Evolutionary conservation across 31 red algal species (phyloP), one percentile per base, ranked within the genome.

Genomic region (Bonnemaisonia californica): DNA sequence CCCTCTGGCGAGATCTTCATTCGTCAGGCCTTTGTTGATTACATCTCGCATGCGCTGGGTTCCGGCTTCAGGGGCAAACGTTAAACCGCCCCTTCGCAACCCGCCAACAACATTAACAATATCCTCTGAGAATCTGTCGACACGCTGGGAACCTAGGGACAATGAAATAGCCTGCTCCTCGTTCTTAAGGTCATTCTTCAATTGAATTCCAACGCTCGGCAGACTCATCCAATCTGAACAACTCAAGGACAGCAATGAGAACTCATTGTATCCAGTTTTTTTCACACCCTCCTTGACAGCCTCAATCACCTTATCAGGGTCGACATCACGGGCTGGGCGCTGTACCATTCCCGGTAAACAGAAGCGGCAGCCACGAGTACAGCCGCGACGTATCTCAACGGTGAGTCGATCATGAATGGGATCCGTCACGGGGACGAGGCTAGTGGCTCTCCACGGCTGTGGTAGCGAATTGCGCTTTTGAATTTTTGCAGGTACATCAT

Each of bases 341-440:
- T 88, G 81, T n/a, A 95, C 79, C 75, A 83, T 90, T 33, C 92
- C 92, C 47, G 92, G 86, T 62, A 86, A 62, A 66, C 85, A 95
- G 63, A 95, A 95, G 26, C 92, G 81, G 78, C 92, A 95, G 54
- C 92, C 92, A 16, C 92, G 71, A 45, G 86, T 90, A 51, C 92
- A 95, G 8, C 92, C 92, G n/a, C 92, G 79, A 1, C 86, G 86
- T 39, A 95, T 64, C 59, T 95, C 92, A 1, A 95, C 86, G 35
- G 76, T 87, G 12, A 89, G 69, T 4, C 86, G 86, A 73, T 89
- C 85, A 61, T 94, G 84, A 71, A 89, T 58, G 29, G 85, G 81
- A 38, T 87, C 85, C 35, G 82, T 86, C 21, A 77, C 26, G 1
- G 92, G 92, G 65, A 89, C 86, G 64, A 86, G 81, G 35, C 51